Conservation (phyloP, 257 asterid genomes). For the Datura wrightii region DNA sequence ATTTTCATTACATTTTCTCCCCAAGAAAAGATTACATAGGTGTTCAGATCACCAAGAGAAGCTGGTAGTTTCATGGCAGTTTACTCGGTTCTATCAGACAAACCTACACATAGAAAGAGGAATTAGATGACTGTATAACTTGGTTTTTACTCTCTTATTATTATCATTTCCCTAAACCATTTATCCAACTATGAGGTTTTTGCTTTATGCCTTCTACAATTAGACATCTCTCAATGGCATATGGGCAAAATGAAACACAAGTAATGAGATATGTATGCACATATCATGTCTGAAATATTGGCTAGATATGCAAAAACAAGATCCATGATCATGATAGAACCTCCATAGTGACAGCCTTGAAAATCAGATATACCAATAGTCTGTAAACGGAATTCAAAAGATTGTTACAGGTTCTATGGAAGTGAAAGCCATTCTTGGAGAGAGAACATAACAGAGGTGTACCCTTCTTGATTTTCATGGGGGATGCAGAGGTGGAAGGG, state of each 20-base stretch:
- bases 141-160: neutral
- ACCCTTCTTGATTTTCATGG: neutral
- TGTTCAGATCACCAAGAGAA: neutral
- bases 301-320: neutral
- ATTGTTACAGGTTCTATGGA: neutral
- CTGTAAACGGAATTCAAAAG: neutral
- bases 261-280: neutral
- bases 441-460: neutral
- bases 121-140: neutral
- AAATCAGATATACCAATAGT: neutral
- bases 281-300: neutral
- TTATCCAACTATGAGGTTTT: neutral
- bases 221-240: neutral
- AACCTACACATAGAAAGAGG: neutral
- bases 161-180: constrained; percentile 2
- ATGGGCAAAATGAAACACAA: neutral
- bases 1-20: neutral
- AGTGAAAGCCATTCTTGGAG: neutral
- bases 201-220: neutral
- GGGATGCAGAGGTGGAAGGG: neutral
- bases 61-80: neutral
- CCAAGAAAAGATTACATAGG: neutral
- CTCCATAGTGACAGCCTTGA: neutral
- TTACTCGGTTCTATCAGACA: neutral
- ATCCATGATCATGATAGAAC: neutral